phyloP scores from a whole-genome alignment of 768 basidiomycete genomes.

The Paxillus ammoniavirescens region DNA sequence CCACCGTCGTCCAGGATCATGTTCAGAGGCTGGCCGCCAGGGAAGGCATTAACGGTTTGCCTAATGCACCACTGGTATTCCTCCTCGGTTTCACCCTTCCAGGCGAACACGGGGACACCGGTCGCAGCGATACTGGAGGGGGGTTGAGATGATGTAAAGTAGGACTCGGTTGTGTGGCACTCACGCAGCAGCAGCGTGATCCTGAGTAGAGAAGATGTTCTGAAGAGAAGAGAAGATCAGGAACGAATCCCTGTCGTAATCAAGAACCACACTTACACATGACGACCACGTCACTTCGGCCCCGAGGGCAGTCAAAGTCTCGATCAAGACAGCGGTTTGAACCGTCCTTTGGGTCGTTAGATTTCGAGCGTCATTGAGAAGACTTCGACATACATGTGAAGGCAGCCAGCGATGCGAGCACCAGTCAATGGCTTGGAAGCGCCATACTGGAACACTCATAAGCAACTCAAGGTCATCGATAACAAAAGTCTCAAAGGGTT shows the following conservation, averaged over 20 bases:
- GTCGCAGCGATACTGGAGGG: slow-evolving; percentile 85
- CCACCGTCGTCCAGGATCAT: slow-evolving; percentile 99
- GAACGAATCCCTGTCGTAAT: background rate
- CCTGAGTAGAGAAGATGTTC: slow-evolving; percentile 99
- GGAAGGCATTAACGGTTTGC: slow-evolving; percentile 89
- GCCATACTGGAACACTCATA: slow-evolving; percentile 55
- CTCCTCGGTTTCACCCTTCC: slow-evolving; percentile 99
- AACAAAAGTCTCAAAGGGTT: slow-evolving; percentile 1
- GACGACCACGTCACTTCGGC: slow-evolving; percentile 99
- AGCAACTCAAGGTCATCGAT: slow-evolving; percentile 10
- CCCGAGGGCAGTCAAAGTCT: slow-evolving; percentile 92
- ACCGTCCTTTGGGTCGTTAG: slow-evolving; percentile 73
- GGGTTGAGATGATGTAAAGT: background rate
- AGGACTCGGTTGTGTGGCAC: slow-evolving; percentile 26
- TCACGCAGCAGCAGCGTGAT: slow-evolving; percentile 97
- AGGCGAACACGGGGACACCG: slow-evolving; percentile 97
- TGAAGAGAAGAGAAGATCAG: slow-evolving; percentile 30
- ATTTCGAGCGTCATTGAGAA: background rate
- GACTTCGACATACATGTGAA: slow-evolving; percentile 77
- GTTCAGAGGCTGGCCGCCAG: slow-evolving; percentile 81
- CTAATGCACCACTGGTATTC: slow-evolving; percentile 99
- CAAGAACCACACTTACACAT: slow-evolving; percentile 57
- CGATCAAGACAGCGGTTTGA: slow-evolving; percentile 97
- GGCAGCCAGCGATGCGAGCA: slow-evolving; percentile 95
- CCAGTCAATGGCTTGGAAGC: slow-evolving; percentile 84